Percentiles rank a stretch among this genome's conserved stretches.
Conservation (phyloP, 805 yeast genomes). For the Candida germanica region DNA sequence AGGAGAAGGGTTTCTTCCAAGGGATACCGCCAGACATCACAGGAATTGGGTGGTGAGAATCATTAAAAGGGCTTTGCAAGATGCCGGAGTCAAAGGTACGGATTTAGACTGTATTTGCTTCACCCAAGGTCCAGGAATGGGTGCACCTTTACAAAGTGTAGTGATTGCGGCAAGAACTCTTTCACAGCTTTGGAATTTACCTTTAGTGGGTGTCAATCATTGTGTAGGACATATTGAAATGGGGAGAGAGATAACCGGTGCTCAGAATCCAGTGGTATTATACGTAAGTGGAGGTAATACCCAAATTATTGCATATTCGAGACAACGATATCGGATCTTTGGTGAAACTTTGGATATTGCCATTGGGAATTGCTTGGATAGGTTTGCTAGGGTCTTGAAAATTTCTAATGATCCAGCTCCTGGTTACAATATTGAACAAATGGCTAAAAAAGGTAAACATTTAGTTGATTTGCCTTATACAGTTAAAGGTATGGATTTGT, state of each 20-base stretch:
- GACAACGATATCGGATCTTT: constrained; percentile 91
- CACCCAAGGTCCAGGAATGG: constrained; percentile 99
- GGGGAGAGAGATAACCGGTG: constrained; percentile 99
- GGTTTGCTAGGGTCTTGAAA: constrained; percentile 88
- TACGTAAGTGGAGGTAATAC: constrained; percentile 99
- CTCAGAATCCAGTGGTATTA: constrained; percentile 92
- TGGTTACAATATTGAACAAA: constrained; percentile 93
- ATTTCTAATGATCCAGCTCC: constrained; percentile 95
- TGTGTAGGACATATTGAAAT: constrained; percentile 98
- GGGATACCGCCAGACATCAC: constrained; percentile 97
- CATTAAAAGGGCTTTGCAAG: constrained; percentile 61
- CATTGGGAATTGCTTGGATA: constrained; percentile 92
- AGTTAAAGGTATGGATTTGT: constrained; percentile 97
- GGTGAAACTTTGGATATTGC: constrained; percentile 99
- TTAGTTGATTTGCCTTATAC: constrained; percentile 87
- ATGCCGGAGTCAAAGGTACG: constrained; percentile 48
- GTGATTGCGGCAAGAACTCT: constrained; percentile 90
- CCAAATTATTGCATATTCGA: constrained; percentile 94
- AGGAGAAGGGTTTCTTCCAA: constrained; percentile 95
- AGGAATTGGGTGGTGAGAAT: constrained; percentile 89
- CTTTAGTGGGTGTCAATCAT: constrained; percentile 93
- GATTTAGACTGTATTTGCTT: constrained; percentile 83
- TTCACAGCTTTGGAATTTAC: constrained; percentile 74
- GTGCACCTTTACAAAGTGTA: constrained; percentile 93
- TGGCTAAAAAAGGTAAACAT: constrained; percentile 69